Base-by-base conservation (phyloP, 176 grass and related monocot species). In the Pontederia crassipes region DNA sequence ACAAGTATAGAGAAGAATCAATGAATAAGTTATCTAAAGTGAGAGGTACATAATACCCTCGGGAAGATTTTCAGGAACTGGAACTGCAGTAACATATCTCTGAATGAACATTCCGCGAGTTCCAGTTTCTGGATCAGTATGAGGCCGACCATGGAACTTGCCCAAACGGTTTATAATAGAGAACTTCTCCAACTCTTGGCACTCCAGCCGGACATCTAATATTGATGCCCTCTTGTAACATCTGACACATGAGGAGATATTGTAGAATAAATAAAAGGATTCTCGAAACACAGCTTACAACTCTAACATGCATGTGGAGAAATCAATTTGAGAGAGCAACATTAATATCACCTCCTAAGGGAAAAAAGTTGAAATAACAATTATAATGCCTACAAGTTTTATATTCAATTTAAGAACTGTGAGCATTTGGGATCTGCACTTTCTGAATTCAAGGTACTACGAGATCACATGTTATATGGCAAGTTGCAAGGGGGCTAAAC, bases 101-200 rank as follows among this genome's bases (percentile, higher is more conserved):
- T 64, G 50, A 10, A 29, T 28, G 57, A 75, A 62, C 49, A 24
- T 74, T 69, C 60, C 17, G 29, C 24, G 48, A 48, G 32, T 63
- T 17, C 57, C 35, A 62, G 2, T 69, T 57, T 61, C 46, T 59
- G 28, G 49, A 48, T 73, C 63, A 32, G 70, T 50, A 17, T 61
- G 77, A 56, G 54, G 53, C 15, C 66, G 50, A 20, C 69, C 56
- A 63, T 81, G 78, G 46, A 75, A 81, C 57, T 75, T 81, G 48
- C 71, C 72, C 55, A 81, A 66, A 16, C 72, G 71, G 24, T 68
- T 81, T 53, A 81, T 59, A 29, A 81, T 65, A 12, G 78, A 68
- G 45, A 64, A 75, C 61, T 66, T 81, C 56, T 81, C 78, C 57
- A 81, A 70, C 10, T 81, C 78, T 55, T 75, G 64, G 62, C 72